Evolutionary conservation across 495 filamentous ascomycete species (phyloP), one percentile per base, ranked within the genome.

Genomic region (Penicillium pulvis): DNA sequence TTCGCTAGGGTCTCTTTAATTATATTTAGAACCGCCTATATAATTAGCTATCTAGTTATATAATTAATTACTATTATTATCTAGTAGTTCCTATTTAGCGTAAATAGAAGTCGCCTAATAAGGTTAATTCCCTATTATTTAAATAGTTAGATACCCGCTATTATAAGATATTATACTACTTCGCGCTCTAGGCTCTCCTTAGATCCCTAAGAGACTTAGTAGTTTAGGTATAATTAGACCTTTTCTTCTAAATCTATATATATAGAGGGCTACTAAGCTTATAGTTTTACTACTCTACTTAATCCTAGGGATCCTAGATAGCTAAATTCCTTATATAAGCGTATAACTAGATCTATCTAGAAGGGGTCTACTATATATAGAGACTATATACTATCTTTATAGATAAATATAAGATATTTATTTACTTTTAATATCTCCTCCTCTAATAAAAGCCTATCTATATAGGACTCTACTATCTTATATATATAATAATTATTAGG

Each of bases 41-140:
- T 8, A 8, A 50, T n/a, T 14, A 33, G 14, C 20, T 30, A 30
- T 14, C 14, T 26, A 50, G 8, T 50, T 17, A 16, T 14, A 16
- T 28, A 33, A 6, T 28, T 50, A 50, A 50, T 50, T n/a, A n/a
- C 6, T 31, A 26, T 50, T 17, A 50, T 28, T 16, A 50, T 47
- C 10, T 23, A 47, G 16, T 17, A 17, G 17, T 45, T 45, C 4
- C 6, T 47, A 47, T 47, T 47, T 6, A 8, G 4, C 2, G 4
- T 47, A 47, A 9, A 10, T 35, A 24, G 6, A 47, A 47, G 6
- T 10, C 6, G 19, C 24, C 19, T 47, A 47, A 24, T 47, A 24
- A 47, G 44, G 24, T 47, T 47, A 23, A 47, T 24, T 9, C 19
- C 6, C 19, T 24, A 26, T 24, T 11, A 24, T 24, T 47, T 47